Base-by-base conservation (phyloP, 495 filamentous ascomycete genomes). In the Cenococcum geophilum region DNA sequence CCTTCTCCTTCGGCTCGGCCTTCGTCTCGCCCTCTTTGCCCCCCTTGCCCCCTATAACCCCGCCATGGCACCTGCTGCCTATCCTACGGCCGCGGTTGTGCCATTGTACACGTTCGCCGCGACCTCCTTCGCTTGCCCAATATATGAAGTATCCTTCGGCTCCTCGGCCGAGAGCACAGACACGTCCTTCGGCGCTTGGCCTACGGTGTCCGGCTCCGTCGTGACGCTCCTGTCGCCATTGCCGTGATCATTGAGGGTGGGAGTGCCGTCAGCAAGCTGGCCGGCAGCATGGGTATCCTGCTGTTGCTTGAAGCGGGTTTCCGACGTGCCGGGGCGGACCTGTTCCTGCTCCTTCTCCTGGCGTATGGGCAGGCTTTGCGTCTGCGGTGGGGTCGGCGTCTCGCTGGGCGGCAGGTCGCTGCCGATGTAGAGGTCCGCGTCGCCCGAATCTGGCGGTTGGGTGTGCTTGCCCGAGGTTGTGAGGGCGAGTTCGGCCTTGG, bases 181-280 rank as follows among this genome's bases (percentile, higher is more conserved):
- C 25, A 70, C 61, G 32, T 72, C 72, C 56, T 76, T 76, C 27
- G 72, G 69, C 49, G 71, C 74, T 57, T 76, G 74, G 1, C 73
- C 74, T 18, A 75, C 71, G 14, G 74, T 76, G 37, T 49, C 55
- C 5, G 74, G 71, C 35, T 76, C 74, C 67, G 75, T 72, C n/a
- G 71, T 65, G 2, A 57, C 64, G 21, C 62, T 71, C 63, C 70
- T 73, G 55, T 73, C 72, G 43, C 74, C 72, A 45, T 63, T 57
- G 9, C 66, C 69, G 61, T 75, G 64, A 45, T 68, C 57, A n/a
- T 59, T 60, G 35, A 65, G 35, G 4, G 54, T 63, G 6, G 74
- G 74, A 14, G 74, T 76, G 9, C 72, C 72, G 0, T 70, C 64
- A 5, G 62, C 59, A n/a, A 75, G 51, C 52, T 68, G 53, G 57